These are phyloP conservation scores for Jaminaea rosea DNA, from an alignment of 1,284 basidiomycete species.

Conservation along the genomic window DNA sequence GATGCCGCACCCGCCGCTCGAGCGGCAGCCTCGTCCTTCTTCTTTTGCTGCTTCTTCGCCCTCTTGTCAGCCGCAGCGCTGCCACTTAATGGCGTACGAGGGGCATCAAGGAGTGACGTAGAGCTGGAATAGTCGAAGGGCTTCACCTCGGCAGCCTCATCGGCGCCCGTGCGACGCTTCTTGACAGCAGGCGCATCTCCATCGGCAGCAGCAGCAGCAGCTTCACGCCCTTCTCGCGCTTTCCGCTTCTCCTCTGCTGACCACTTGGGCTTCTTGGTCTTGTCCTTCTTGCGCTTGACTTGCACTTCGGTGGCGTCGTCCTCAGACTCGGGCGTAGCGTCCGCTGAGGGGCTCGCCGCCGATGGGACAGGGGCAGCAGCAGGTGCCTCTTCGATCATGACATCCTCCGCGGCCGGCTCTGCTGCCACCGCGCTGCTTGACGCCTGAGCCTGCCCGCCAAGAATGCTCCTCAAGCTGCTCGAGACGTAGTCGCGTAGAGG, in stretches of 20 bases:
- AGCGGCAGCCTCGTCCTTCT: not conserved
- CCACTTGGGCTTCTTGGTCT: not conserved
- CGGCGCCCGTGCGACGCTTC: not conserved
- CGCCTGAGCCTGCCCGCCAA: too few relatives aligned
- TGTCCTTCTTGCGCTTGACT: not conserved
- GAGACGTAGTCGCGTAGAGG: too few relatives aligned
- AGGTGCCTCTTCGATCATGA: not conserved
- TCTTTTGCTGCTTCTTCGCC: conserved; percentile 1
- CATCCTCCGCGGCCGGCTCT: not conserved
- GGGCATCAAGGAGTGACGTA: conserved; percentile 1
- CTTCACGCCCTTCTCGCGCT: not conserved
- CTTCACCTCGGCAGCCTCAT: conserved; percentile 3
- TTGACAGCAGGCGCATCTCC: too few relatives aligned
- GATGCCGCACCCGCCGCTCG: too few relatives aligned
- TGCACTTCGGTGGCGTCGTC: not conserved
- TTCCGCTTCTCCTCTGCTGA: conserved; percentile 6
- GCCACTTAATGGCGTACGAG: not conserved
- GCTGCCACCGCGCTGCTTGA: too few relatives aligned
- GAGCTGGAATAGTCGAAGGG: conserved; percentile 5
- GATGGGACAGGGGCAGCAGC: not conserved
- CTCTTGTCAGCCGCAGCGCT: conserved; percentile 2
- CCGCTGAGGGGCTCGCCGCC: not conserved
- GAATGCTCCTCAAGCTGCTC: too few relatives aligned
- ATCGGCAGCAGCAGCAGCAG: not conserved
- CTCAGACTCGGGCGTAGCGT: not conserved